These are phyloP conservation scores for Hypomyces rosellus DNA, from an alignment of 2,329 filamentous ascomycete genomes.

Conservation along the genomic window DNA sequence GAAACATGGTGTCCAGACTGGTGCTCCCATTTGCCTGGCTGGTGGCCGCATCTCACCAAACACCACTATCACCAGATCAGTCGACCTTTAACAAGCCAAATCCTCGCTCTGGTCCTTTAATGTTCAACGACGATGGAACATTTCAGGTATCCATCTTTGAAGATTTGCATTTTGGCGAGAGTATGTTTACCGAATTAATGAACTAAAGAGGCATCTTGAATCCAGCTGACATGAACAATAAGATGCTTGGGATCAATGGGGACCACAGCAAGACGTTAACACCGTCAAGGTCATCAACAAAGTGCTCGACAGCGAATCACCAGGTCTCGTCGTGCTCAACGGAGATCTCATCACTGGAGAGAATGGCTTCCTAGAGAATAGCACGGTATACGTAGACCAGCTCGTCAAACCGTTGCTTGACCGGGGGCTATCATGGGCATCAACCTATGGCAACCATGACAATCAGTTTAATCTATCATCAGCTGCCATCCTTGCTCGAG, in stretches of 20 bases:
- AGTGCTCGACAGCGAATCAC: slow-evolving; percentile 50
- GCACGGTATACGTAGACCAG: slow-evolving; percentile 50
- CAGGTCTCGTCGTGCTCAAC: slow-evolving; percentile 61
- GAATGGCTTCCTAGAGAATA: slow-evolving; percentile 48
- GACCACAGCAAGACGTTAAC: slow-evolving; percentile 48
- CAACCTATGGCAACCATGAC: slow-evolving; percentile 68
- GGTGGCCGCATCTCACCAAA: slow-evolving; percentile 4
- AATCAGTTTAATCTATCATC: slow-evolving; percentile 51
- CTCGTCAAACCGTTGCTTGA: slow-evolving; percentile 53
- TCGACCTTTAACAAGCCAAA: neutral
- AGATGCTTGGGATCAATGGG: slow-evolving; percentile 41
- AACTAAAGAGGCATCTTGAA: neutral
- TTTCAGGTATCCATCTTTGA: slow-evolving; percentile 57
- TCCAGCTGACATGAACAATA: neutral
- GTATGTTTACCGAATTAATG: slow-evolving; percentile 28
- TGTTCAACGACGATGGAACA: slow-evolving; percentile 37
- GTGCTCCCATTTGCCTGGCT: neutral
- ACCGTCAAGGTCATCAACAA: slow-evolving; percentile 50
- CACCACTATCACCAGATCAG: neutral
- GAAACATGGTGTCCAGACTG: neutral
- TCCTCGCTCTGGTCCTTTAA: slow-evolving; percentile 10
- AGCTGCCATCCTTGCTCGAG: slow-evolving; percentile 34
- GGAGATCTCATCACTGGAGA: slow-evolving; percentile 68
- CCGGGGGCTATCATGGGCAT: slow-evolving; percentile 54
- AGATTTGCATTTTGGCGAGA: slow-evolving; percentile 67